Percentiles rank a stretch among this genome's conserved stretches.
These are phyloP conservation scores for Yamadazyma scolyti DNA, from an alignment of 805 yeast species.

Conservation along the genomic window DNA sequence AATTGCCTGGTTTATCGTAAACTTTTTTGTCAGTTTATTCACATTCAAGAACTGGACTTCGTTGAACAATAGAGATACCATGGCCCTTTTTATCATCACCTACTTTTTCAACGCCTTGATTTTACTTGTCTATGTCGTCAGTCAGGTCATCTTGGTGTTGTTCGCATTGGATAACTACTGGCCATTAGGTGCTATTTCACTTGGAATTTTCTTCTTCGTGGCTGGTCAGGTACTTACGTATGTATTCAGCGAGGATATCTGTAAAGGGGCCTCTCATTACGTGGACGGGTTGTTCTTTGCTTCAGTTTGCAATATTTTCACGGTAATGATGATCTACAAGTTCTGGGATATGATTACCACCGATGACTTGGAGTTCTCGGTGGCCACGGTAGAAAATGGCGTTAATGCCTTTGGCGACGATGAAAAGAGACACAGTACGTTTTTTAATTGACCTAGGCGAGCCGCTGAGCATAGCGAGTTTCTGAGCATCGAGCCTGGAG, in stretches of 20 bases:
- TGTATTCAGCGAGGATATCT: slow-evolving; percentile 62
- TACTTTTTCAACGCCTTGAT: slow-evolving; percentile 71
- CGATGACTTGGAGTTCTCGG: slow-evolving; percentile 91
- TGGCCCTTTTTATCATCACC: slow-evolving; percentile 64
- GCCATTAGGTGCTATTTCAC: slow-evolving; percentile 81
- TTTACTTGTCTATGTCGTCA: slow-evolving; percentile 56
- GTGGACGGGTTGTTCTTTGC: slow-evolving; percentile 89
- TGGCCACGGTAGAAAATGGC: slow-evolving; percentile 43
- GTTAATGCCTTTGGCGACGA: slow-evolving; percentile 28
- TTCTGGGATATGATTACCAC: slow-evolving; percentile 95
- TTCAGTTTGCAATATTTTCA: slow-evolving; percentile 71
- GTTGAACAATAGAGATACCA: slow-evolving; percentile 48
- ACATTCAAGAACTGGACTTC: slow-evolving; percentile 69
- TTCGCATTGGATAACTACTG: slow-evolving; percentile 72
- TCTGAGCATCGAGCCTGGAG: too few species aligned
- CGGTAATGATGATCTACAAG: slow-evolving; percentile 93
- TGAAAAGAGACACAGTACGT: slow-evolving; percentile 26
- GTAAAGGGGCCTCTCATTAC: slow-evolving; percentile 75
- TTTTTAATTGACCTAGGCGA: too few species aligned
- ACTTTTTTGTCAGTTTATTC: slow-evolving; percentile 63
- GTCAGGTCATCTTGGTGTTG: slow-evolving; percentile 66
- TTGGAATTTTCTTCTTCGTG: slow-evolving; percentile 70
- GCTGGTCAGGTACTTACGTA: slow-evolving; percentile 78
- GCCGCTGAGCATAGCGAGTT: too few species aligned
- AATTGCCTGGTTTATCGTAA: slow-evolving; percentile 54